These are phyloP conservation scores for Paramecium pentaurelia DNA, from an alignment of 73 alveolate species.

Conservation along the genomic window DNA sequence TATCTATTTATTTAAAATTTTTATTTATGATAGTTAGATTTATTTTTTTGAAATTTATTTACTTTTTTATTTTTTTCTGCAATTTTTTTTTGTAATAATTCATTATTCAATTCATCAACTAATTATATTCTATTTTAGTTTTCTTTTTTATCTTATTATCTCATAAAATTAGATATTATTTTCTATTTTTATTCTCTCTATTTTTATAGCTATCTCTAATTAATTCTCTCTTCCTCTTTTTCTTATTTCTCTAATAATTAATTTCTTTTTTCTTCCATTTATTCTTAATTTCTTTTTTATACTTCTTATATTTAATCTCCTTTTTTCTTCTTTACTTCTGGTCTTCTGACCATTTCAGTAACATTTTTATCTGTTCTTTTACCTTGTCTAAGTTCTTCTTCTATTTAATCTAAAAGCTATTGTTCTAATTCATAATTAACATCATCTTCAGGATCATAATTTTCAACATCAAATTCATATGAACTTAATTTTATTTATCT, in stretches of 20 bases:
- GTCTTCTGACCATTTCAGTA: neutral
- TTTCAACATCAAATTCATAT: constrained; percentile 1
- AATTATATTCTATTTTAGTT: neutral
- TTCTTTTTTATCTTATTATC: neutral
- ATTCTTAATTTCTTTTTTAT: constrained; percentile 9
- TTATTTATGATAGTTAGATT: neutral
- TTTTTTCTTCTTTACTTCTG: neutral
- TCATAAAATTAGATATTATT: neutral
- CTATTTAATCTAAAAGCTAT: neutral
- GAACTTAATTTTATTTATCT: neutral
- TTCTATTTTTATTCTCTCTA: neutral
- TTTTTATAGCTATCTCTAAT: neutral
- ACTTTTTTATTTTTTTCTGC: neutral
- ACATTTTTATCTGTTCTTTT: constrained; percentile 3
- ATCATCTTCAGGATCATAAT: constrained; percentile 20
- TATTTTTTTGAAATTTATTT: neutral
- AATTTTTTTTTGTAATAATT: neutral
- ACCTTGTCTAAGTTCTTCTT: constrained; percentile 1
- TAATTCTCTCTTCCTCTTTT: neutral
- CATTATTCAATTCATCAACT: neutral
- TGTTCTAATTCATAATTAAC: neutral
- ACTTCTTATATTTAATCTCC: neutral
- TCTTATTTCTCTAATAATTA: neutral
- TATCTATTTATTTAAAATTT: neutral
- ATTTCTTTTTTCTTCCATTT: neutral